Conservation (phyloP, 176 grass and related monocot species). For the Cenchrus fungigraminus region DNA sequence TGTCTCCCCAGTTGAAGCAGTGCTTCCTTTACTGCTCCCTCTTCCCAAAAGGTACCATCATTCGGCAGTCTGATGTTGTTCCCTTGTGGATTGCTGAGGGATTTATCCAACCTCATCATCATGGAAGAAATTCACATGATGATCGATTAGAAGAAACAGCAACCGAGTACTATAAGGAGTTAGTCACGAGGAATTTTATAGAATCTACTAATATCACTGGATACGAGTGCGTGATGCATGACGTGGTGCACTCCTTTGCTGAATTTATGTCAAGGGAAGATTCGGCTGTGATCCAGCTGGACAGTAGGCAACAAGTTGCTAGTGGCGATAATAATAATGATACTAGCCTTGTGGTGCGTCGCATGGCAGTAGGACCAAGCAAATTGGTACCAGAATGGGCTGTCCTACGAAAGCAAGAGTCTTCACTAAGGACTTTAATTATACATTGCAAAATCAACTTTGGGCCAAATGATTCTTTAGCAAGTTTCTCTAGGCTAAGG, state of each 20-base stretch:
- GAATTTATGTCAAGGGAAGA: conserved; percentile 20
- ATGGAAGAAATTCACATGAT: not conserved
- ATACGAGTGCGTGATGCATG: not conserved
- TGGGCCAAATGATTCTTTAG: not conserved
- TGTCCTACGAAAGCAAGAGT: not conserved
- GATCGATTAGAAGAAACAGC: conserved; percentile 1
- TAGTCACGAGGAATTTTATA: conserved; percentile 22
- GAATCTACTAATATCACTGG: not conserved
- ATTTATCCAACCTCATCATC: not conserved
- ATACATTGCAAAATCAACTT: not conserved
- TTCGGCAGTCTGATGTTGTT: not conserved
- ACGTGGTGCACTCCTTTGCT: conserved; percentile 31
- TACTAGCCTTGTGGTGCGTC: not conserved
- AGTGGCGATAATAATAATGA: too few relatives aligned
- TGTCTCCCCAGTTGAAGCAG: conserved; percentile 17
- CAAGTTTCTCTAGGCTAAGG: not conserved
- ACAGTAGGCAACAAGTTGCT: too few relatives aligned
- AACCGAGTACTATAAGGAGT: not conserved
- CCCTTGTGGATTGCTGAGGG: conserved; percentile 27
- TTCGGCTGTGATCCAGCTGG: not conserved
- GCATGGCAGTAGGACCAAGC: not conserved
- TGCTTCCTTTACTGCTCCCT: conserved; percentile 41
- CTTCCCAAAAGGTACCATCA: not conserved
- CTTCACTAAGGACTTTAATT: conserved; percentile 32
- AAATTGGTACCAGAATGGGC: not conserved